Base-by-base conservation (phyloP, 2,329 filamentous ascomycete genomes). In the Immersiporthe knoxdaviesiana region DNA sequence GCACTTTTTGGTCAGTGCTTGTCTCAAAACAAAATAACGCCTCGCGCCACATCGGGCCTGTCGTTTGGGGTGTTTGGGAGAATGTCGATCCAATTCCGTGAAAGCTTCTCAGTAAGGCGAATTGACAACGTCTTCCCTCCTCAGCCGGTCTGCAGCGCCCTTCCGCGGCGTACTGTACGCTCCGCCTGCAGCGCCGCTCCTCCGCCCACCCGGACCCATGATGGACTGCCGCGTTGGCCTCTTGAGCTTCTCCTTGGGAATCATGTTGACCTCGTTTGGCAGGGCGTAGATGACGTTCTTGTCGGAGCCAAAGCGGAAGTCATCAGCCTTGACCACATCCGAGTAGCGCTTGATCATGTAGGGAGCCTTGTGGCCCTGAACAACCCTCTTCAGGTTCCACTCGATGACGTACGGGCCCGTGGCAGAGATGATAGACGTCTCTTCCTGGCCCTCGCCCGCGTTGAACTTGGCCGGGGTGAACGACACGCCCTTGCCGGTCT, bases 201-300 rank as follows among this genome's bases (percentile, higher is more conserved):
- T 80, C 6, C 84, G 84, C 2, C 83, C 82, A 72, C 83, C 84
- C 72, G 84, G 81, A 47, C 88, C 85, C 21, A 92, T 92, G 78
- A 99, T 98, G 79, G 94, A 97, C 83, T 99, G 94, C 50, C 96
- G 85, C 0, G 96, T 98, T 1, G 95, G 94, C 76, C 90, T 90
- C 84, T 93, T 93, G 77, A 99, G 87, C 68, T 89, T 91, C 74
- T 91, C 88, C 80, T 95, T 94, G 60, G 91, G 91, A 16, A 99
- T 93, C 94, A 98, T 98, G 80, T 97, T 97, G 74, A 99, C 96
- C 79, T 98, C 94, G 77, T 99, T 97, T 2, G 96, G 94, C 72
- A 99, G 83, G 0, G 96, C 96, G 47, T 99, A 95, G 76, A 99
- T 97, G 75, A 99, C 93, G 76, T 97, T 97, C 87, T 97, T 97